Conservation (phyloP, 441 rosid species). For the Dalechampia spathulata region DNA sequence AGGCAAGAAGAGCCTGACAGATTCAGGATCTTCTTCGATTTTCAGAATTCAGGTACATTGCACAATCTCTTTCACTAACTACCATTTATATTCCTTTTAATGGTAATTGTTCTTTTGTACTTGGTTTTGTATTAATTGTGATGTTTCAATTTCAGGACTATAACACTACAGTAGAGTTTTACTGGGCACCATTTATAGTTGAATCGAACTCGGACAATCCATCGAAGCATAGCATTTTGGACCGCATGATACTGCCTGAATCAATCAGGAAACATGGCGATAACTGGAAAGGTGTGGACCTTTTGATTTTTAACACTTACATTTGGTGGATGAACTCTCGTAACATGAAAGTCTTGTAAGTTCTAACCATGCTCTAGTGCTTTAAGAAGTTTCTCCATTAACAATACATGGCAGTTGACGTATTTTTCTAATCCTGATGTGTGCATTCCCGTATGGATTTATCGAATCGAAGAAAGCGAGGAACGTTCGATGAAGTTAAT, state of each 20-base stretch:
- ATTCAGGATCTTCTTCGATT: conserved; percentile 46
- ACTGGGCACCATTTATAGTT: conserved; percentile 95
- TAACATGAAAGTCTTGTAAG: conserved; percentile 81
- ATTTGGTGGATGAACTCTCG: conserved; percentile 98
- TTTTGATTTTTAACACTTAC: conserved; percentile 79
- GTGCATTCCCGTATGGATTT: not conserved
- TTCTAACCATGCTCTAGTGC: no score
- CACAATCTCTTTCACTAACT: not conserved
- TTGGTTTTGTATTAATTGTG: not conserved
- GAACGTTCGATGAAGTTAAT: conserved; percentile 49
- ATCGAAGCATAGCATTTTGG: conserved; percentile 61
- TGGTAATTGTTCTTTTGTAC: not conserved
- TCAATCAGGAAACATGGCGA: conserved; percentile 69
- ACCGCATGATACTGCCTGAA: conserved; percentile 89
- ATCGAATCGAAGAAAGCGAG: conserved; percentile 23
- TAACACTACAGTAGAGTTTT: conserved; percentile 84
- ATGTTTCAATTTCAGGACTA: conserved; percentile 42
- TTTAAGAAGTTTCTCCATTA: no score
- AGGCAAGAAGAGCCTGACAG: conserved; percentile 56
- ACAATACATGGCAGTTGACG: no score
- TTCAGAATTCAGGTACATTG: conserved; percentile 55
- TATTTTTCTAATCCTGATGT: conserved; percentile 2
- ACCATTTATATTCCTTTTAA: not conserved
- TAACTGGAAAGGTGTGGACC: conserved; percentile 73
- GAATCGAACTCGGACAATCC: conserved; percentile 90